These are phyloP conservation scores for Xerocomus potaroensis DNA, from an alignment of 768 basidiomycete species.

Conservation along the genomic window DNA sequence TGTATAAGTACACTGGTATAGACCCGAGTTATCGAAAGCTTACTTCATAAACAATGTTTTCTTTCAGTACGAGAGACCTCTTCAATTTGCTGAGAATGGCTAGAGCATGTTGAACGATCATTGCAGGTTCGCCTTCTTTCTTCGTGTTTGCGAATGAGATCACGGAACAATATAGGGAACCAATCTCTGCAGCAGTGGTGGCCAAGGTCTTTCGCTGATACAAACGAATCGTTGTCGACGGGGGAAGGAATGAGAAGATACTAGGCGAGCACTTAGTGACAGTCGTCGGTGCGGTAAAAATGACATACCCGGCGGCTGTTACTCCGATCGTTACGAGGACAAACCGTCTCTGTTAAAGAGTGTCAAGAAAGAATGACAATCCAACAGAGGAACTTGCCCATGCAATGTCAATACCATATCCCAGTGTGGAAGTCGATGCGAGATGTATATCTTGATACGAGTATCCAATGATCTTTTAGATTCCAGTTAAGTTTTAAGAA, in stretches of 20 bases:
- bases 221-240: slow-evolving; percentile 65
- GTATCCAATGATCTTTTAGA: slow-evolving; percentile 61
- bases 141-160: slow-evolving; percentile 65
- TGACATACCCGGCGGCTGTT: slow-evolving; percentile 67
- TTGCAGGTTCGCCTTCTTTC: slow-evolving; percentile 43
- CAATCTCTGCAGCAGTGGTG: slow-evolving; percentile 63
- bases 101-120: slow-evolving; percentile 61
- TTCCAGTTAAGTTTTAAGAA: not conserved
- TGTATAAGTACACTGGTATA: not conserved
- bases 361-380: not conserved
- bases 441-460: slow-evolving; percentile 64
- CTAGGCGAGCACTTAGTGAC: slow-evolving; percentile 31
- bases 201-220: slow-evolving; percentile 72
- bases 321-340: slow-evolving; percentile 70
- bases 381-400: slow-evolving; percentile 48
- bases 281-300: not conserved
- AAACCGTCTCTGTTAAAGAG: slow-evolving; percentile 49
- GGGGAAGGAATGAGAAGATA: slow-evolving; percentile 68
- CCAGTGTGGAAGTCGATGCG: slow-evolving; percentile 44
- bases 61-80: slow-evolving; percentile 50
- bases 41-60: slow-evolving; percentile 68
- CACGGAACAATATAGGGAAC: slow-evolving; percentile 70
- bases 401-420: slow-evolving; percentile 61
- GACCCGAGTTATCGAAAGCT: not conserved
- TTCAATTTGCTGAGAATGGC: slow-evolving; percentile 73